Evolutionary conservation across 202 grass and related monocot genomes (phyloP).

Genomic region (Schoenoplectus triqueter): DNA sequence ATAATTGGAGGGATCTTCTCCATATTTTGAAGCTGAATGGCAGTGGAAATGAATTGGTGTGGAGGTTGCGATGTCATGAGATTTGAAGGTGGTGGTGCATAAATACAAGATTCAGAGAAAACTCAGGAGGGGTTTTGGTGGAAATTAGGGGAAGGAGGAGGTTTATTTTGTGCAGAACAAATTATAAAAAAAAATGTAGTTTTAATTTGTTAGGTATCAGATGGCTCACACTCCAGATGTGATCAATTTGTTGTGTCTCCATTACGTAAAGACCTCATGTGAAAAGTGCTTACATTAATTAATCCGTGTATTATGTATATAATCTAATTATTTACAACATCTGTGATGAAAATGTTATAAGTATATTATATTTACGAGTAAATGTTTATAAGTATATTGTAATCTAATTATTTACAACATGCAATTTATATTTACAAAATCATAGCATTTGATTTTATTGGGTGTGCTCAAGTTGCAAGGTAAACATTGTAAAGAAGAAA

Average conservation of each 20-base stretch:
- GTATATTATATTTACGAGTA: neutral
- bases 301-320: neutral
- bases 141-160: slow-evolving; percentile 45
- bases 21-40: slow-evolving; percentile 24
- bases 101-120: slow-evolving; percentile 39
- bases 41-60: neutral
- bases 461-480: no score
- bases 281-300: slow-evolving; percentile 19
- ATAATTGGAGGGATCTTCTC: slow-evolving; percentile 30
- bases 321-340: neutral
- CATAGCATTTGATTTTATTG: no score
- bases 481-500: no score
- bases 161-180: slow-evolving; percentile 3
- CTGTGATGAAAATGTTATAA: neutral
- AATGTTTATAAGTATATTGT: no score
- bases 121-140: slow-evolving; percentile 57
- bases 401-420: no score
- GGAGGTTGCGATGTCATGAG: slow-evolving; percentile 34
- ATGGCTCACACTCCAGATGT: slow-evolving; percentile 56
- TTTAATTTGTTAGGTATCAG: slow-evolving; percentile 34
- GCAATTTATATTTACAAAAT: no score
- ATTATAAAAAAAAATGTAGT: slow-evolving; percentile 6
- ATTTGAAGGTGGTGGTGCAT: slow-evolving; percentile 32
- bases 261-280: slow-evolving; percentile 19
- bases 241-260: slow-evolving; percentile 31